A percentile compares a stretch with the other conserved stretches of the same genome.
These are phyloP conservation scores for Turritis glabra DNA, from an alignment of 345 rosid species.

Conservation along the genomic window DNA sequence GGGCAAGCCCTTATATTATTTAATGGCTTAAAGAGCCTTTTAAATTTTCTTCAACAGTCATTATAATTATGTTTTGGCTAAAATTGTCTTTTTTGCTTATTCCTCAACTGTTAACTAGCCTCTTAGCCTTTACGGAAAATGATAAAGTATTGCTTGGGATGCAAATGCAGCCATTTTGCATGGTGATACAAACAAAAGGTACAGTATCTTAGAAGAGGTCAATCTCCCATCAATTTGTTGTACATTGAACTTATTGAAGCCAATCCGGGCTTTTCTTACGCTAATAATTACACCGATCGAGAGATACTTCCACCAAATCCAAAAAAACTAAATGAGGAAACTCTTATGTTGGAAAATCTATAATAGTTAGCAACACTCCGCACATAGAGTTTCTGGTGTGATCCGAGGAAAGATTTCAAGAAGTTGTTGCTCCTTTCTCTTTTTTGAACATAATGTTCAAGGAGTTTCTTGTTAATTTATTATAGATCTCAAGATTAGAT, in stretches of 20 bases:
- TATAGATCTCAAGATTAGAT: too few relatives aligned
- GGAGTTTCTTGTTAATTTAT: too few relatives aligned
- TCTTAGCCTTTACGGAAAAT: conserved; percentile 35
- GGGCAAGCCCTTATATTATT: neutral
- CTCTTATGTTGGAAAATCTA: neutral
- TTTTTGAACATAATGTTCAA: neutral
- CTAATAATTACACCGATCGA: neutral
- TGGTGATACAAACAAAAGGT: conserved; percentile 25
- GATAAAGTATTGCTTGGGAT: conserved; percentile 28
- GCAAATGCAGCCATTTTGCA: conserved; percentile 34
- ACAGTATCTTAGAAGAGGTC: conserved; percentile 19
- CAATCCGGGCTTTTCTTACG: neutral
- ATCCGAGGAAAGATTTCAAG: neutral
- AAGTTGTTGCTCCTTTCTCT: neutral
- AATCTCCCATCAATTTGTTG: conserved; percentile 17
- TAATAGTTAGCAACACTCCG: neutral
- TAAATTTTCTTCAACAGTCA: neutral
- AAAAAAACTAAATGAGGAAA: neutral
- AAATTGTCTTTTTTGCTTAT: neutral
- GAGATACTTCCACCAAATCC: neutral
- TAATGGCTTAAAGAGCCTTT: conserved; percentile 19
- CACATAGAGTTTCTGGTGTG: neutral
- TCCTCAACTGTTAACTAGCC: conserved; percentile 14
- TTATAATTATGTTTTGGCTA: neutral
- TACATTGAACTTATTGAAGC: conserved; percentile 2